phyloP scores from a whole-genome alignment of 2,329 filamentous ascomycete species.

The Alternaria sp. region DNA sequence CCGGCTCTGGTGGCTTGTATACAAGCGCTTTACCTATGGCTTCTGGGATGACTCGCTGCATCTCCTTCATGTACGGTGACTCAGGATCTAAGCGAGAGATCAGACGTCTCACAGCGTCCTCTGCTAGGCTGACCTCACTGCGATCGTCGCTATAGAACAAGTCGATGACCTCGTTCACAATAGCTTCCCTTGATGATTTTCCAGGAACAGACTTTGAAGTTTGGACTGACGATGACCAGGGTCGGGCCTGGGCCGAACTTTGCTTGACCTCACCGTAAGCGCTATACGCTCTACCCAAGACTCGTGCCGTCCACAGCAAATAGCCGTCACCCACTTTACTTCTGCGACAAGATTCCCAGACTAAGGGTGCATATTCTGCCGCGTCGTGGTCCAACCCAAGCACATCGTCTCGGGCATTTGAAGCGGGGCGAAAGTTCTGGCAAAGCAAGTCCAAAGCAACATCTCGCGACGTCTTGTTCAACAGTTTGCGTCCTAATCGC shows the following conservation, averaged over 20 bases:
- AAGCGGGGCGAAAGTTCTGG: constrained; percentile 73
- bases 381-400: constrained; percentile 74
- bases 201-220: constrained; percentile 34
- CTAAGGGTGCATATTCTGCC: constrained; percentile 67
- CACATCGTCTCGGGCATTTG: constrained; percentile 69
- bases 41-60: constrained; percentile 41
- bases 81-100: constrained; percentile 39
- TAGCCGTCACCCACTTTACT: constrained; percentile 72
- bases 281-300: constrained; percentile 78
- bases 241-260: constrained; percentile 28
- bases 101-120: constrained; percentile 49
- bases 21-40: constrained; percentile 42
- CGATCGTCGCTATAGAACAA: constrained; percentile 52
- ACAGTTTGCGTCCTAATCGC: constrained; percentile 66
- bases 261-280: constrained; percentile 72
- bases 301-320: constrained; percentile 83
- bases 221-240: constrained; percentile 35
- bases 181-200: constrained; percentile 45
- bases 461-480: constrained; percentile 74
- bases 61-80: constrained; percentile 37
- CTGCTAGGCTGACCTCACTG: constrained; percentile 55
- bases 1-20: constrained; percentile 30
- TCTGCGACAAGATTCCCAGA: constrained; percentile 81
- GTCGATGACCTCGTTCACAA: constrained; percentile 50
- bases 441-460: constrained; percentile 79